phyloP scores from a whole-genome alignment of 331 rosid species.

The Telfairia occidentalis region DNA sequence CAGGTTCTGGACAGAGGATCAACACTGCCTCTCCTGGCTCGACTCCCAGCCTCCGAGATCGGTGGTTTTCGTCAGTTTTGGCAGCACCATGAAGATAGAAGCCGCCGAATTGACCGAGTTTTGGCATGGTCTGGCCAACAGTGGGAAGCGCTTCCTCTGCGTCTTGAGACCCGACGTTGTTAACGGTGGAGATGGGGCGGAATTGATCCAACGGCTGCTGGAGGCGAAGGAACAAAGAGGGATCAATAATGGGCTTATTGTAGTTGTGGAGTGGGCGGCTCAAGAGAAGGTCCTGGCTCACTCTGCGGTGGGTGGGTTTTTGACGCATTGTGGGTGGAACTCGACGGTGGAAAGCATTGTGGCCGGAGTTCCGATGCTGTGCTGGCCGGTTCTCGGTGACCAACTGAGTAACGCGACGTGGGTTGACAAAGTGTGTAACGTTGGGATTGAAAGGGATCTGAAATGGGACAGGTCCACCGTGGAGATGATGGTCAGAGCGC shows the following conservation, averaged over 20 bases:
- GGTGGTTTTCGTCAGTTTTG: slow-evolving; percentile 41
- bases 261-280: slow-evolving; percentile 25
- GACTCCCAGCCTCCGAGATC: slow-evolving; percentile 22
- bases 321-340: slow-evolving; percentile 33
- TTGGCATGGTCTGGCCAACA: slow-evolving; percentile 42
- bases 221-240: neutral
- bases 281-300: slow-evolving; percentile 28
- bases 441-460: slow-evolving; percentile 22
- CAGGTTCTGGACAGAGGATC: slow-evolving; percentile 22
- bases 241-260: slow-evolving; percentile 1
- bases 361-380: slow-evolving; percentile 25
- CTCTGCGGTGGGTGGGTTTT: slow-evolving; percentile 21
- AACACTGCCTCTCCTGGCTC: slow-evolving; percentile 31
- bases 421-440: slow-evolving; percentile 23
- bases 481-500: slow-evolving; percentile 11
- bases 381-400: slow-evolving; percentile 21
- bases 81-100: slow-evolving; percentile 11
- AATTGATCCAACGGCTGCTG: neutral
- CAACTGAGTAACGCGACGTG: slow-evolving; percentile 20
- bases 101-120: slow-evolving; percentile 24
- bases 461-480: slow-evolving; percentile 9
- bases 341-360: slow-evolving; percentile 26
- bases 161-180: slow-evolving; percentile 25
- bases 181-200: neutral
- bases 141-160: slow-evolving; percentile 33